Base-by-base conservation (phyloP, 2,329 filamentous ascomycete genomes). In the Talaromyces rugulosus region DNA sequence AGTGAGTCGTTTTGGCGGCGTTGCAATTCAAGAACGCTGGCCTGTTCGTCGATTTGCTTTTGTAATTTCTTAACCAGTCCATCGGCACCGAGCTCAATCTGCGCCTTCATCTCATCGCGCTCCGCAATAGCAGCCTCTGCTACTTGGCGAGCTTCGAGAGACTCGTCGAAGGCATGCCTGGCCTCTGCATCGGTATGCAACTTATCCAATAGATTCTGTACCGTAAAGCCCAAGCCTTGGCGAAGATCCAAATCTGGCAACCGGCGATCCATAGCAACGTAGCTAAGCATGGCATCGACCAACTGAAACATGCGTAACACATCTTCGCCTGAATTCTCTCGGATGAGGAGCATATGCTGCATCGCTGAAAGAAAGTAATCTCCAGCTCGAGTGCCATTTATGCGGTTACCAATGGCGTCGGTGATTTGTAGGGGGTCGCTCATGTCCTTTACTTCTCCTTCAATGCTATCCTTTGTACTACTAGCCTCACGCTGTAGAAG, bases 231-330 rank as follows among this genome's bases (percentile, higher is more conserved):
- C 66, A 99, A 85, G 72, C 92, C 96, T 76, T 98, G 94, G 80
- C 97, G 97, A 63, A 99, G 85, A 75, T 99, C 95, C 87, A 98
- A 94, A 76, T 99, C 94, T 44, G 95, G 95, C 66, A 98, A 78
- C 66, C 95, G 86, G 72, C 95, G 87, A 76, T 99, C 95, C 94
- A 99, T 99, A 69, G 94, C 94, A 65, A 99, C 94, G 76, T 98
- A 98, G 77, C 92, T 96, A 67, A 99, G 87, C 92, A 98, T 98
- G n/a, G 91, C 89, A 77, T 99, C 95, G 31, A 98, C 93, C 31
- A 99, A 86, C 80, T 98, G 95, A 78, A 98, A 99, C 89, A 97
- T 95, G 56, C 92, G 88, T 64, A 97, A 79, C 14, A 92, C 87
- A 76, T 99, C 95, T 73, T 98, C 95, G 56, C 90, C 89, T 69